A percentile compares a stretch with the other conserved stretches of the same genome.
These are phyloP conservation scores for Vigna radiata DNA, from an alignment of 306 rosid species.

Conservation along the genomic window DNA sequence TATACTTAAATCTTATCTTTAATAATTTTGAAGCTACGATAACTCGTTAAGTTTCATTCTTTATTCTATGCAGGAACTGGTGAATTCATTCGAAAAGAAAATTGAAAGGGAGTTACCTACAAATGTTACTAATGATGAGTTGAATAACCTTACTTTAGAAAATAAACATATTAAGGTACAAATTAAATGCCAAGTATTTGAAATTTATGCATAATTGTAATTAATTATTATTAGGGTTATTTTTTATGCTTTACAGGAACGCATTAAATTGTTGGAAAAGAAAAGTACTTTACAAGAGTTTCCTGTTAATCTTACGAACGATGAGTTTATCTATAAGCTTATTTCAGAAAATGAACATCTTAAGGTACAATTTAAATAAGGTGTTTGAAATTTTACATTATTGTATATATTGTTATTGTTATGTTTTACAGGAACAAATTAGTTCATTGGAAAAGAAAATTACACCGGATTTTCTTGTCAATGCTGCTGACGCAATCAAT, in stretches of 20 bases:
- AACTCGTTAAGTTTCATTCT: too few species aligned
- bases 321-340: constrained; percentile 57
- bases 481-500: constrained; percentile 49
- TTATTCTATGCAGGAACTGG: constrained; percentile 38
- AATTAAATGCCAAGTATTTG: constrained; percentile 5
- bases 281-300: constrained; percentile 43
- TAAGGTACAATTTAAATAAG: constrained; percentile 53
- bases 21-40: too few species aligned
- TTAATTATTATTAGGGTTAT: neutral
- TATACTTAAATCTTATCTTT: too few species aligned
- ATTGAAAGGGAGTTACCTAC: constrained; percentile 51
- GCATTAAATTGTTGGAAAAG: constrained; percentile 39
- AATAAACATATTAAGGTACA: constrained; percentile 74
- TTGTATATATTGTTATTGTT: neutral
- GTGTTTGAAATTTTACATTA: constrained; percentile 17
- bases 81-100: constrained; percentile 43
- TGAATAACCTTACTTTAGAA: constrained; percentile 63
- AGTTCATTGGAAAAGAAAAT: constrained; percentile 42
- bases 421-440: constrained; percentile 42
- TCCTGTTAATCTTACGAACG: constrained; percentile 54
- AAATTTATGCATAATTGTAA: neutral
- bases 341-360: constrained; percentile 71
- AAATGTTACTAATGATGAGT: constrained; percentile 54
- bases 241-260: constrained; percentile 36
- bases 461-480: constrained; percentile 50